Evolutionary conservation across 371 early-diverging fungal species (phyloP).

Genomic region (Mucor irregularis): DNA sequence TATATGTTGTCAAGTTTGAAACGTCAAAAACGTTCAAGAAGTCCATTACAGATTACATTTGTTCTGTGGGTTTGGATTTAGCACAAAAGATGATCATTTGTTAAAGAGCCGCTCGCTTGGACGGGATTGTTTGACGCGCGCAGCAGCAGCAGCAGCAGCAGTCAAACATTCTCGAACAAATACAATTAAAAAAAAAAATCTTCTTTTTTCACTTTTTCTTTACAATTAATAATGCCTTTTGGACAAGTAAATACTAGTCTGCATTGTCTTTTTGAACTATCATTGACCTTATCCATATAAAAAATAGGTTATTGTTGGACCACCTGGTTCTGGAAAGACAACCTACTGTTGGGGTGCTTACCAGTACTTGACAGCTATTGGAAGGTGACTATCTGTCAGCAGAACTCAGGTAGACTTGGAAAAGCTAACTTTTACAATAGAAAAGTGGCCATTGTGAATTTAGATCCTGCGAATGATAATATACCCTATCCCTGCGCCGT

Average conservation of each 20-base stretch:
- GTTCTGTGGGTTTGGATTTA: slow-evolving; percentile 19
- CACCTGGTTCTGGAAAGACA: slow-evolving; percentile 98
- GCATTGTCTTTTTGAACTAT: not conserved
- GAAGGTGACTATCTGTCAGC: too few relatives aligned
- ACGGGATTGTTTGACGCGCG: too few relatives aligned
- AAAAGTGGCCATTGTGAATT: slow-evolving; percentile 89
- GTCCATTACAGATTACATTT: slow-evolving; percentile 15
- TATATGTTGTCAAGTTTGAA: slow-evolving; percentile 4
- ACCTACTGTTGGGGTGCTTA: slow-evolving; percentile 94
- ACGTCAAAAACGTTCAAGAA: not conserved
- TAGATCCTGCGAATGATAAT: slow-evolving; percentile 97
- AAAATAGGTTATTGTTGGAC: slow-evolving; percentile 93
- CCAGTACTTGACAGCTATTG: slow-evolving; percentile 82
- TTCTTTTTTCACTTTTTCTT: slow-evolving; percentile 12
- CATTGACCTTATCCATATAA: not conserved
- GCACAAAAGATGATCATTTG: slow-evolving; percentile 19
- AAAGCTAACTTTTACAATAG: slow-evolving; percentile 39
- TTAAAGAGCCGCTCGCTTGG: not conserved
- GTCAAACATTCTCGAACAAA: too few relatives aligned
- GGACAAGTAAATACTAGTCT: slow-evolving; percentile 33
- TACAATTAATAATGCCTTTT: slow-evolving; percentile 36
- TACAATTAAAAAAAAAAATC: not conserved
- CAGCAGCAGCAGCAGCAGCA: too few relatives aligned
- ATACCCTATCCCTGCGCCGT: slow-evolving; percentile 87
- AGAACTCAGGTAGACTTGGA: too few relatives aligned